These are phyloP conservation scores for Trichoderma virens DNA, from an alignment of 495 filamentous ascomycete species.

Conservation along the genomic window DNA sequence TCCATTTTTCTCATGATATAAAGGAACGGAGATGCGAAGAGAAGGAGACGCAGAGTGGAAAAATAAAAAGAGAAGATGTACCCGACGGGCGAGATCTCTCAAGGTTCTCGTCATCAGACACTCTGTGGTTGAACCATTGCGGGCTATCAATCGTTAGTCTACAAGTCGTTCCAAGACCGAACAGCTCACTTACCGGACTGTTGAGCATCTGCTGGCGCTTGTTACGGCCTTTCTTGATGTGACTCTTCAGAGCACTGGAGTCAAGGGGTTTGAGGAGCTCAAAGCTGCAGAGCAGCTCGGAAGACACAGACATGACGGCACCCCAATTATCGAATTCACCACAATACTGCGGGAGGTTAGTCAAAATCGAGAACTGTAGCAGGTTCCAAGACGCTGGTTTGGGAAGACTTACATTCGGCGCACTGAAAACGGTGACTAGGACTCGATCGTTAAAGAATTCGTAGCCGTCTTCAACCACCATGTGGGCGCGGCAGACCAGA, in stretches of 20 bases:
- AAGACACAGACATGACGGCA: constrained; percentile 95
- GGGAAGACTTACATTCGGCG: constrained; percentile 79
- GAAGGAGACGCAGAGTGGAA: background rate
- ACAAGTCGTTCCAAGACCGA: constrained; percentile 10
- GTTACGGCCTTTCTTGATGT: constrained; percentile 96
- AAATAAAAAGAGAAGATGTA: background rate
- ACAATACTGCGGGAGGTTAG: constrained; percentile 62
- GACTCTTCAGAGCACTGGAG: constrained; percentile 93
- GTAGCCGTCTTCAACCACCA: constrained; percentile 99
- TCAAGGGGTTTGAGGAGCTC: constrained; percentile 94
- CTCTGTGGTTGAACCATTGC: constrained; percentile 43
- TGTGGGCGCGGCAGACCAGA: constrained; percentile 92
- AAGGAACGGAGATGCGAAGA: background rate
- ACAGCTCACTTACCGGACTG: constrained; percentile 66
- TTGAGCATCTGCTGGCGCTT: constrained; percentile 85
- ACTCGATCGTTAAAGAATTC: constrained; percentile 97
- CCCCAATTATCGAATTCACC: constrained; percentile 99
- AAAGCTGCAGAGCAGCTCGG: constrained; percentile 91
- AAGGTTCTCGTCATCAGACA: constrained; percentile 26
- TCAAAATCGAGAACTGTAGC: constrained; percentile 14
- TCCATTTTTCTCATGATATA: background rate
- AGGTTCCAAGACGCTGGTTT: background rate
- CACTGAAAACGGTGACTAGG: constrained; percentile 94
- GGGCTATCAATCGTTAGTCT: constrained; percentile 25
- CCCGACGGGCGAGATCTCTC: background rate